These are phyloP conservation scores for Sarcodon sp. DNA, from an alignment of 768 basidiomycete species.

Conservation along the genomic window DNA sequence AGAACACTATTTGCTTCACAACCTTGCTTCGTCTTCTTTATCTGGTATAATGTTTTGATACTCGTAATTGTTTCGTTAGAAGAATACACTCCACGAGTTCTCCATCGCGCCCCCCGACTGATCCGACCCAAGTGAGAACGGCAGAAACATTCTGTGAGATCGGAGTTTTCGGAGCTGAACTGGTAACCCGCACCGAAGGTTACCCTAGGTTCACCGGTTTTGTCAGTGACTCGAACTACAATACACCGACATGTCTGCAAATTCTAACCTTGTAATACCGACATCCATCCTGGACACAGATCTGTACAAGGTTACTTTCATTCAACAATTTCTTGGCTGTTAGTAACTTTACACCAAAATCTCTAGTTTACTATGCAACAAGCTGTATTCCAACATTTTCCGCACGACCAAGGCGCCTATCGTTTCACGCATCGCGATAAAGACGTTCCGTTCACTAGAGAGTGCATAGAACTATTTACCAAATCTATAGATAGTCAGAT, in stretches of 20 bases:
- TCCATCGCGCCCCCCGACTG: no score
- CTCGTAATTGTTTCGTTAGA: no score
- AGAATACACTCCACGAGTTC: no score
- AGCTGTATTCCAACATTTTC: slow-evolving; percentile 70
- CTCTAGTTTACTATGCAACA: slow-evolving; percentile 90
- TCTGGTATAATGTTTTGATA: no score
- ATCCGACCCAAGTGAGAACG: no score
- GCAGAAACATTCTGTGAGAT: no score
- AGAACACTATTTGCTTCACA: no score
- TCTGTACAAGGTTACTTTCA: slow-evolving; percentile 66
- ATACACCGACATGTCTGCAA: background rate
- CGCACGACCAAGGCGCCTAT: slow-evolving; percentile 56
- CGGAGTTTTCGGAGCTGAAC: no score
- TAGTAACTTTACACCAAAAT: background rate
- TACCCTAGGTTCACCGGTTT: no score
- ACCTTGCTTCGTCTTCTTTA: no score
- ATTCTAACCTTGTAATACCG: slow-evolving; percentile 10
- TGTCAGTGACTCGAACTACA: background rate
- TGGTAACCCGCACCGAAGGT: no score
- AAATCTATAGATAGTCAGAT: slow-evolving; percentile 41
- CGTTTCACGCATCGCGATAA: slow-evolving; percentile 72
- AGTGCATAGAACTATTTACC: slow-evolving; percentile 48
- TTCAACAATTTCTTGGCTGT: background rate
- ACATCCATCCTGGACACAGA: slow-evolving; percentile 83
- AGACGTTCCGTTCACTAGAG: slow-evolving; percentile 48